phyloP scores from a whole-genome alignment of 768 basidiomycete species.

The Lactifluus echinatus region DNA sequence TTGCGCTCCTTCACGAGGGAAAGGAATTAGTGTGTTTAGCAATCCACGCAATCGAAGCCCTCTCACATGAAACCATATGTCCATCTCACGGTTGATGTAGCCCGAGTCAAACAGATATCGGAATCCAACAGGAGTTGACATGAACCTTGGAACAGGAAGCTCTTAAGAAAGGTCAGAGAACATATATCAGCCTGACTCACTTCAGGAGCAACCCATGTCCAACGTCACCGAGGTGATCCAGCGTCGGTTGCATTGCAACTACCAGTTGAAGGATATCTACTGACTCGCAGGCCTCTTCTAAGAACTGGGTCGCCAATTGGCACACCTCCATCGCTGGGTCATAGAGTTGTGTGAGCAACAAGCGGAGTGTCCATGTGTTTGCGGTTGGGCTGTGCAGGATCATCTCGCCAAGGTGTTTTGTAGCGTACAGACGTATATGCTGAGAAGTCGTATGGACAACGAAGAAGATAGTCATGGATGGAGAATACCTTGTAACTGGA shows the following conservation, averaged over 20 bases:
- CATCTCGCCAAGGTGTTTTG: constrained; percentile 74
- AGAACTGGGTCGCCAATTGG: constrained; percentile 78
- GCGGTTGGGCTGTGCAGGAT: constrained; percentile 57
- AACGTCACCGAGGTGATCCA: constrained; percentile 92
- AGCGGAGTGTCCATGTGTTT: constrained; percentile 80
- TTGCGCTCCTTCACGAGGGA: constrained; percentile 68
- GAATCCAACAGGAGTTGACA: constrained; percentile 91
- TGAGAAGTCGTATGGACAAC: constrained; percentile 25
- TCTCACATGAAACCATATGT: constrained; percentile 89
- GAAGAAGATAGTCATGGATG: background rate
- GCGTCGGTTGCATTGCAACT: constrained; percentile 88
- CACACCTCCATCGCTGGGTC: constrained; percentile 88
- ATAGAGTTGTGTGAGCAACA: constrained; percentile 92
- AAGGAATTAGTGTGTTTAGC: constrained; percentile 8
- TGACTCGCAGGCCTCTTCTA: constrained; percentile 85
- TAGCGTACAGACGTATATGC: constrained; percentile 86
- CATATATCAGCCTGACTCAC: constrained; percentile 36
- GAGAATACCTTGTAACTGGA: constrained; percentile 74
- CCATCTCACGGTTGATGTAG: constrained; percentile 93
- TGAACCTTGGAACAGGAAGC: constrained; percentile 51
- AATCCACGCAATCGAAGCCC: background rate
- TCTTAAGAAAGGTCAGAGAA: background rate
- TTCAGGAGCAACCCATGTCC: constrained; percentile 83
- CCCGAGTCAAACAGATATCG: constrained; percentile 84
- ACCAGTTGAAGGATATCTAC: constrained; percentile 80